Evolutionary conservation across 2,329 filamentous ascomycete species (phyloP).

Genomic region (Microsporum audouinii): DNA sequence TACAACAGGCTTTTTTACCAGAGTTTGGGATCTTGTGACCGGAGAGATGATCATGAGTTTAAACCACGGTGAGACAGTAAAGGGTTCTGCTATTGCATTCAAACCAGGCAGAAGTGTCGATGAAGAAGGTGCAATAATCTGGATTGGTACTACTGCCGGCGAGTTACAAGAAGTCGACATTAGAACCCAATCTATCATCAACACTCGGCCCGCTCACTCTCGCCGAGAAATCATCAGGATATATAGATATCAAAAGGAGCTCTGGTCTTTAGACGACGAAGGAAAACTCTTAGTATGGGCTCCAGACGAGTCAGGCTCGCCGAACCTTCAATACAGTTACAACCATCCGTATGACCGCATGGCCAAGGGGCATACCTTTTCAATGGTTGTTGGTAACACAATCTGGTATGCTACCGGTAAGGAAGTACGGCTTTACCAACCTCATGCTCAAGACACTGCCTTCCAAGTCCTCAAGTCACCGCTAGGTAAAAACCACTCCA

Average conservation of each 20-base stretch:
- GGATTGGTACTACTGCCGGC: constrained; percentile 81
- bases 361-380: constrained; percentile 73
- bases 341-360: constrained; percentile 58
- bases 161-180: constrained; percentile 87
- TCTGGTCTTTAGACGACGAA: constrained; percentile 89
- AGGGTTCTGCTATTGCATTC: constrained; percentile 70
- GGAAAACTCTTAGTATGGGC: constrained; percentile 82
- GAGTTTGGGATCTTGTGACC: constrained; percentile 75
- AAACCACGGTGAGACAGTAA: constrained; percentile 72
- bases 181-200: constrained; percentile 55
- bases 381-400: constrained; percentile 70
- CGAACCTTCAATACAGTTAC: constrained; percentile 62
- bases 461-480: constrained; percentile 67
- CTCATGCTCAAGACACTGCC: constrained; percentile 56
- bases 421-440: constrained; percentile 72
- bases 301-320: constrained; percentile 60
- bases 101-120: constrained; percentile 68
- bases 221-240: constrained; percentile 74
- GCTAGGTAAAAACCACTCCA: constrained; percentile 58
- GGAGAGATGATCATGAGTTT: constrained; percentile 73
- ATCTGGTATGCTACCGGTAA: constrained; percentile 84
- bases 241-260: constrained; percentile 70
- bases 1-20: constrained; percentile 73
- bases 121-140: constrained; percentile 69
- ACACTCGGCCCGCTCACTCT: constrained; percentile 61